These are phyloP conservation scores for Beta macrorhiza DNA, from an alignment of 179 eudicot genomes.

Conservation along the genomic window DNA sequence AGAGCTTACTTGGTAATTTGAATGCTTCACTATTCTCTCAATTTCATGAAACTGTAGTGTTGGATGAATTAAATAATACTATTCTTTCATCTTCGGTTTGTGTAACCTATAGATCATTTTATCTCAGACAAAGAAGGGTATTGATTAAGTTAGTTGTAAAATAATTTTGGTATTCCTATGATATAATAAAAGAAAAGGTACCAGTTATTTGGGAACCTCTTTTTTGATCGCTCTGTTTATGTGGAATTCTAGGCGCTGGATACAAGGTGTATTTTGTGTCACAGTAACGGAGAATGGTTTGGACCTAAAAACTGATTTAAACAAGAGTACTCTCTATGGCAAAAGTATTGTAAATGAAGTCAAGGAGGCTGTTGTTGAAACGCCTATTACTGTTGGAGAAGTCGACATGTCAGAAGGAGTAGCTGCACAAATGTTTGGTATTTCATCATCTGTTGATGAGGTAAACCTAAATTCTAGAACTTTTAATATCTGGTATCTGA, in stretches of 20 bases:
- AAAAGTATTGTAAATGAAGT: slow-evolving; percentile 29
- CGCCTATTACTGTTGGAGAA: slow-evolving; percentile 42
- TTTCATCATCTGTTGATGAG: slow-evolving; percentile 58
- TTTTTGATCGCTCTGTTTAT: slow-evolving; percentile 12
- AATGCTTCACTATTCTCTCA: not conserved
- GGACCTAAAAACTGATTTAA: slow-evolving; percentile 18
- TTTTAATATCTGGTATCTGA: not conserved
- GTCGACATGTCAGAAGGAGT: slow-evolving; percentile 82
- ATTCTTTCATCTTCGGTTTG: not conserved
- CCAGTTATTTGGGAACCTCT: not conserved
- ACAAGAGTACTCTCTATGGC: not conserved
- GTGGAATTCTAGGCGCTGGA: slow-evolving; percentile 71
- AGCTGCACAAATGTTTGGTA: slow-evolving; percentile 79
- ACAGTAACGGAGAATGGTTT: slow-evolving; percentile 26
- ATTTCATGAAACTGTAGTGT: not conserved
- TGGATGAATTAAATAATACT: not conserved
- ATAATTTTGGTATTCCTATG: not conserved
- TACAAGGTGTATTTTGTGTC: slow-evolving; percentile 75
- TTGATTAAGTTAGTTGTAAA: not conserved
- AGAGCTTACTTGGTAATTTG: not conserved
- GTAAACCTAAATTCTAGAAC: slow-evolving; percentile 31
- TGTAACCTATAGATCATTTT: not conserved
- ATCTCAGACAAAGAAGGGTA: not conserved
- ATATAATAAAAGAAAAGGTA: not conserved
- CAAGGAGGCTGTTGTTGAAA: slow-evolving; percentile 18